Percentiles rank a stretch among this genome's conserved stretches.
Evolutionary conservation across 768 basidiomycete species (phyloP).

Genomic region (Saitozyma podzolica): DNA sequence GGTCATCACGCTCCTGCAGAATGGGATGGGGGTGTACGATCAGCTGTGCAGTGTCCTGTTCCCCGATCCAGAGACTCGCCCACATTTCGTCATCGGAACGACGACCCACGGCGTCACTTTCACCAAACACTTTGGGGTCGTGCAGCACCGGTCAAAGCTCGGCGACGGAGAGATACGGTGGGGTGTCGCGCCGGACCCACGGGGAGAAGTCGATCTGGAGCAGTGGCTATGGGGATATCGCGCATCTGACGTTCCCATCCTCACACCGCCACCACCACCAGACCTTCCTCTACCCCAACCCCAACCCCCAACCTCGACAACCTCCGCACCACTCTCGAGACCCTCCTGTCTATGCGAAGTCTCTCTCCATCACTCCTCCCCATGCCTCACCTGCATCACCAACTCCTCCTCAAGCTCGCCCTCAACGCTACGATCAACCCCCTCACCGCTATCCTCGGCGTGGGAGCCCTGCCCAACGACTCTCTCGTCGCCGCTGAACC

Average conservation of each 20-base stretch:
- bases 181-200: slow-evolving; percentile 71
- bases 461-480: slow-evolving; percentile 67
- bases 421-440: slow-evolving; percentile 82
- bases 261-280: slow-evolving; percentile 28
- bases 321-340: slow-evolving; percentile 69
- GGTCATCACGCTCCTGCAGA: slow-evolving; percentile 89
- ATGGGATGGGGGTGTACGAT: slow-evolving; percentile 92
- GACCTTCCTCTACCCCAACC: slow-evolving; percentile 56
- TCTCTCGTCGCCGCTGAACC: slow-evolving; percentile 60
- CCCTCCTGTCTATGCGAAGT: slow-evolving; percentile 59
- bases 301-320: slow-evolving; percentile 52
- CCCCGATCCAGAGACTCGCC: slow-evolving; percentile 69
- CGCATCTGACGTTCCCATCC: slow-evolving; percentile 20
- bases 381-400: slow-evolving; percentile 65
- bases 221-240: slow-evolving; percentile 27
- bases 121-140: slow-evolving; percentile 50
- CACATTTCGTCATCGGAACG: slow-evolving; percentile 79
- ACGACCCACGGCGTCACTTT: slow-evolving; percentile 78
- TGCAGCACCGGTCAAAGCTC: slow-evolving; percentile 11
- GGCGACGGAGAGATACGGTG: slow-evolving; percentile 57
- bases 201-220: slow-evolving; percentile 35
- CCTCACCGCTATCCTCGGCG: slow-evolving; percentile 72
- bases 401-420: slow-evolving; percentile 76
- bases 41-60: slow-evolving; percentile 67
- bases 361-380: slow-evolving; percentile 68